Evolutionary conservation across 371 early-diverging fungal species (phyloP).

Genomic region (Mucor circinelloides): DNA sequence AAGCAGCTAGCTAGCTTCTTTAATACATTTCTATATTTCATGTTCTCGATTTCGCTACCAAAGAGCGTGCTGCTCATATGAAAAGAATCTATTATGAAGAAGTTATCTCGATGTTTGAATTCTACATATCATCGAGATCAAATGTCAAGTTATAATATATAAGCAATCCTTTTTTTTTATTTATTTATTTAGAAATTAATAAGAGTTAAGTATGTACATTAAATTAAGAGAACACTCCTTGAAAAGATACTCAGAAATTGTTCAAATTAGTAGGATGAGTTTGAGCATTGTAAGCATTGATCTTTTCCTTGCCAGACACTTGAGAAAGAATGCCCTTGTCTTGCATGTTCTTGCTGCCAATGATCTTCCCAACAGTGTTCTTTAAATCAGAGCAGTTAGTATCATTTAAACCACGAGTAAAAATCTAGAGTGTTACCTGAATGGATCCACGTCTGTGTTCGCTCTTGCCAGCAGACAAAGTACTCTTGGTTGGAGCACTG

Average conservation of each 20-base stretch:
- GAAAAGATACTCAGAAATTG: not conserved
- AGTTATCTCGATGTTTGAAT: not conserved
- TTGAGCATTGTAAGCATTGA: not conserved
- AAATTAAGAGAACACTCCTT: not conserved
- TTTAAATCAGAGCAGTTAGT: not conserved
- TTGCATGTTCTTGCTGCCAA: conserved; percentile 4
- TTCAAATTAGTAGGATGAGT: not conserved
- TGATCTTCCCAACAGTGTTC: conserved; percentile 15
- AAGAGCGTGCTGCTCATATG: no score
- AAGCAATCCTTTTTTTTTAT: not conserved
- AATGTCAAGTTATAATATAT: not conserved
- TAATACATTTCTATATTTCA: no score
- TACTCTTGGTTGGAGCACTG: not conserved
- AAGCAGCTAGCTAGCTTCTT: not conserved
- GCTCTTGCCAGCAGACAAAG: not conserved
- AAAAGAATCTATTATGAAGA: no score
- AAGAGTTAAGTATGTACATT: not conserved
- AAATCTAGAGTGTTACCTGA: not conserved
- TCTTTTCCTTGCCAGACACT: conserved; percentile 11
- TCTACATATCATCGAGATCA: not conserved
- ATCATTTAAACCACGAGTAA: not conserved
- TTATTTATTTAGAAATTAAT: no score
- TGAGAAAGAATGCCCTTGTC: not conserved
- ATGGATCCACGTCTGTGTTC: conserved; percentile 7
- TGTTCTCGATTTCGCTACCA: not conserved